These are phyloP conservation scores for Ceratocystis alfenasii DNA, from an alignment of 2,329 filamentous ascomycete species.

Conservation along the genomic window DNA sequence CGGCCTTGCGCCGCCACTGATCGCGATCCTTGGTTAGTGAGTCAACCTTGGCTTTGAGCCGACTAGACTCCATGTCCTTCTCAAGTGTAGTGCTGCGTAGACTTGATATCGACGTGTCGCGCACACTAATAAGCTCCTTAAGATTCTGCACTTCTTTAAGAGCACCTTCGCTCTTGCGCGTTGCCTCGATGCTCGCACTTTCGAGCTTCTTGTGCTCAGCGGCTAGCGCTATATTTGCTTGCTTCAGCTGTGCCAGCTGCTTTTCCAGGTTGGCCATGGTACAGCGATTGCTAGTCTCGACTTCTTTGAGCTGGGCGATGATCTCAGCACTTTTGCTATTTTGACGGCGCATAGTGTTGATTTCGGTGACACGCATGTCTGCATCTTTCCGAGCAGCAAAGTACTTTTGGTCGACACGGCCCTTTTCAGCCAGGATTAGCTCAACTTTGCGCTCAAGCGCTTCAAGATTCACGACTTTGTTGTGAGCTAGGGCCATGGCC, in stretches of 20 bases:
- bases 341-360: slow-evolving; percentile 65
- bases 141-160: slow-evolving; percentile 67
- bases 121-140: slow-evolving; percentile 59
- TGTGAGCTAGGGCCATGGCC: slow-evolving; percentile 69
- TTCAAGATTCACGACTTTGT: slow-evolving; percentile 70
- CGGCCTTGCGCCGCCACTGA: slow-evolving; percentile 69
- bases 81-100: slow-evolving; percentile 47
- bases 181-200: slow-evolving; percentile 55
- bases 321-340: slow-evolving; percentile 88
- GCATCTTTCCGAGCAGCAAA: slow-evolving; percentile 92
- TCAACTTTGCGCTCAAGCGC: slow-evolving; percentile 66
- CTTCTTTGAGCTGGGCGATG: slow-evolving; percentile 82
- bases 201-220: slow-evolving; percentile 66
- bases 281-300: slow-evolving; percentile 64
- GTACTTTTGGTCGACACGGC: slow-evolving; percentile 95
- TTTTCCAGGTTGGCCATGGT: slow-evolving; percentile 80
- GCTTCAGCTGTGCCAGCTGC: slow-evolving; percentile 71
- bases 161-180: slow-evolving; percentile 57
- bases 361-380: slow-evolving; percentile 70
- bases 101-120: slow-evolving; percentile 49
- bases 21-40: slow-evolving; percentile 74
- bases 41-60: slow-evolving; percentile 63
- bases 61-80: slow-evolving; percentile 66
- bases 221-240: slow-evolving; percentile 59
- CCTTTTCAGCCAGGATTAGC: slow-evolving; percentile 72